Evolutionary conservation across 2,329 filamentous ascomycete species (phyloP), one percentile per base, ranked within the genome.

Genomic region (Fusarium sublunatum): DNA sequence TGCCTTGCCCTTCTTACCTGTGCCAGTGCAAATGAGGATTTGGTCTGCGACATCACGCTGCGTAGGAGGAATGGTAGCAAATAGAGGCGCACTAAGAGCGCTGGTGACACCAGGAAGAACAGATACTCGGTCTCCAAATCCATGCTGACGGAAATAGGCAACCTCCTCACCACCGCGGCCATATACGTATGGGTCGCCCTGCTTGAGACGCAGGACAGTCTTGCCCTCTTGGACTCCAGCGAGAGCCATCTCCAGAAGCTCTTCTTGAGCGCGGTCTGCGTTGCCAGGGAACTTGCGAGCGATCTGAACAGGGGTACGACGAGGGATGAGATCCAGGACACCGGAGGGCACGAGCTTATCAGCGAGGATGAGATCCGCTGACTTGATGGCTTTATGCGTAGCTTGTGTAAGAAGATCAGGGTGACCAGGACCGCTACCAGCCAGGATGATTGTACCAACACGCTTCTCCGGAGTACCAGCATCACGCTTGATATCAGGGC

Each of bases 281-380:
- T 99, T 98, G 22, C 95, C 95, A 1, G 95, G 95, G 77, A 99
- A 99, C 75, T 99, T 99, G 72, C 93, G 90, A 5, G 95, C 94
- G 69, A 99, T 99, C 70, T 92, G 88, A 11, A 98, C 89, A 9
- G 90, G 89, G 8, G 93, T 96, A 50, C 94, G 87, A 32, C 95
- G 91, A 2, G 95, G 95, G 53, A 98, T 91, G 13, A 99, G 86
- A 64, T 94, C 91, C 9, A 99, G 83, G 3, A 99, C 92, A 7
- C 90, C 88, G 0, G 91, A 84, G 0, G 95, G 92, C 4, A 95
- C 91, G 43, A 95, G 88, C 78, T 95, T 95, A 78, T 95, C 91
- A 38, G 91, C 91, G 6, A 95, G 86, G 58, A 95, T 85, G n/a
- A 95, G 77, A 73, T 94, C 90, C 26, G 91, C 91, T 9, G 82